Conservation (phyloP, 2,329 filamentous ascomycete species). For the Fusarium floridanum region DNA sequence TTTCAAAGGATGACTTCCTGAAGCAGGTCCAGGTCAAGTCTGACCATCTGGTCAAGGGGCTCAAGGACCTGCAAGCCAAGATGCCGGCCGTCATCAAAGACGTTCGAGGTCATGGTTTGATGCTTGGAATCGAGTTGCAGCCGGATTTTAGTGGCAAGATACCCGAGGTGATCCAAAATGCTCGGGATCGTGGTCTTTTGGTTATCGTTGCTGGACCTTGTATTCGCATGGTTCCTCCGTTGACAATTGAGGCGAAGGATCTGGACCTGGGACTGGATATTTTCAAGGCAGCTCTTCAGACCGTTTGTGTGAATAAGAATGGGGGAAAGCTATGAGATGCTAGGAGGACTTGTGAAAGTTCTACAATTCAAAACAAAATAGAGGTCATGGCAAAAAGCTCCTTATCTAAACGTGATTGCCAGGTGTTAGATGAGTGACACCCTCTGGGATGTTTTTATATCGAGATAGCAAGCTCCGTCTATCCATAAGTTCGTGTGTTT, state of each 20-base stretch:
- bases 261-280: not conserved
- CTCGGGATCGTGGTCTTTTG: constrained; percentile 2
- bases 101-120: constrained; percentile 4
- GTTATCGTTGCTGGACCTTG: constrained; percentile 8
- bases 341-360: not conserved
- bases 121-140: constrained; percentile 1
- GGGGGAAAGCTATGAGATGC: not conserved
- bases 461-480: no score
- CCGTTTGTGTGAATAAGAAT: not conserved
- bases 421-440: not conserved
- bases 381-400: not conserved
- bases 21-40: constrained; percentile 2
- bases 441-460: not conserved
- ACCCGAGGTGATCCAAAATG: not conserved
- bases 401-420: not conserved
- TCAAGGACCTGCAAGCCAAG: not conserved
- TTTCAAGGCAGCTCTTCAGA: not conserved
- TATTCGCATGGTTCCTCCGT: constrained; percentile 9
- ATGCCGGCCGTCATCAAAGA: not conserved
- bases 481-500: no score
- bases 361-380: not conserved
- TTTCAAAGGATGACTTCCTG: not conserved
- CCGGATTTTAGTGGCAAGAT: not conserved
- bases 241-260: constrained; percentile 8
- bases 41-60: not conserved